Base-by-base conservation (phyloP, 805 yeast genomes). In the Yamadazyma tumulicola region DNA sequence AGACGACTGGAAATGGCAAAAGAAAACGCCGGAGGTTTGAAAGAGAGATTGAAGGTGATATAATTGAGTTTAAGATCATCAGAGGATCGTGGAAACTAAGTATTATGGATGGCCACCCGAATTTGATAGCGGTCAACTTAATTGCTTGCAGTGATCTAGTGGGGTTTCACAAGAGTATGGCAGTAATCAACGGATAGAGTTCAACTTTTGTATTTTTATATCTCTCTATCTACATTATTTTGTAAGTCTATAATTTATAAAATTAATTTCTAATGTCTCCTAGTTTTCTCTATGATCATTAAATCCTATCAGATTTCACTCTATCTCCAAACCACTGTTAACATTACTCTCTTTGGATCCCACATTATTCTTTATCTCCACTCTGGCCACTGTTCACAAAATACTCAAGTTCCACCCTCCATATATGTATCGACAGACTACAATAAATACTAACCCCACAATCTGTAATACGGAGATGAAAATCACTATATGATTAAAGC, bases 41-140 rank as follows among this genome's bases (percentile, higher is more conserved):
- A 2, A 16, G 29, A n/a, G 15, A 28, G 19, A 22, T 43, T 6
- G 29, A 30, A 22, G 71, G 70, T 4, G 70, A 65, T 26, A 51
- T 67, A 3, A 59, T 74, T n/a, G 72, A 68, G 35, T 55, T 75
- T 29, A 61, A 59, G 33, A 26, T 75, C 5, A 39, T 57, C 10
- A 61, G 57, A 38, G 65, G 75, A 2, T 63, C 68, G 38, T 75
- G 77, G 77, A 43, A 38, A 13, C 14, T 43, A 8, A 32, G 38
- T 16, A 9, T 29, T 6, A 11, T 43, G 3, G 54, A 52, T 4
- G 47, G 48, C 13, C 44, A 42, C 17, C 39, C 47, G 1, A 43
- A 54, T 19, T 42, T 61, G 7, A 52, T 53, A 15, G 57, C 54
- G 5, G 55, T 59, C 3, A 33, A 51, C 1, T 21, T 61, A 8